phyloP scores from a whole-genome alignment of 257 asterid genomes.

The Nicotiana tabacum region DNA sequence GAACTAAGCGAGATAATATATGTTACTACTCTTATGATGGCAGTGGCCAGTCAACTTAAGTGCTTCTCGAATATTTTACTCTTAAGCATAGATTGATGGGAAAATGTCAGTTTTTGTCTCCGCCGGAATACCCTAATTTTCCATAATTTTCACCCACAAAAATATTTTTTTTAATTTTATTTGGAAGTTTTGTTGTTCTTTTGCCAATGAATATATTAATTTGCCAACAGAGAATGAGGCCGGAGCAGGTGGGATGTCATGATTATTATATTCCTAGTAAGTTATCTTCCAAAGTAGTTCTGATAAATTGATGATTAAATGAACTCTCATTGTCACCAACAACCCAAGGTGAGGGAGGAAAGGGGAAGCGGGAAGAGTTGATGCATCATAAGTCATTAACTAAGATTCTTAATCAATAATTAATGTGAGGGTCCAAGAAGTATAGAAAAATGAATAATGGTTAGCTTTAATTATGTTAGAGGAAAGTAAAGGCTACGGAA shows the following conservation, averaged over 20 bases:
- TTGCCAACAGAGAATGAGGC: not conserved
- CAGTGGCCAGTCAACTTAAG: not conserved
- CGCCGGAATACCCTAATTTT: not conserved
- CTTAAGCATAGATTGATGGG: no score
- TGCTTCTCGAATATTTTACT: not conserved
- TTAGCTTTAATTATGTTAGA: conserved; percentile 46
- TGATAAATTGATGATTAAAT: not conserved
- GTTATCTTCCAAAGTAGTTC: not conserved
- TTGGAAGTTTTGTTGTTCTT: not conserved
- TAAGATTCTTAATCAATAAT: conserved; percentile 27
- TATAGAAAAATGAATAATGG: conserved; percentile 14
- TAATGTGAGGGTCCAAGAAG: conserved; percentile 13
- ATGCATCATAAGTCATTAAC: conserved; percentile 33
- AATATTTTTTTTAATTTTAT: not conserved
- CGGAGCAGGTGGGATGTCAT: not conserved
- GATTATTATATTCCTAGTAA: conserved; percentile 1
- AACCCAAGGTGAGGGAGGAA: not conserved
- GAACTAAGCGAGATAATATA: no score
- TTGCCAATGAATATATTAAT: not conserved
- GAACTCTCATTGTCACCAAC: conserved; percentile 1
- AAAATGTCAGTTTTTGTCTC: not conserved
- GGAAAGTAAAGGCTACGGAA: conserved; percentile 57
- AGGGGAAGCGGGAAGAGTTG: not conserved
- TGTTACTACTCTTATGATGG: no score
- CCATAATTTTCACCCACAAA: not conserved